These are phyloP conservation scores for Trichoderma guizhouense DNA, from an alignment of 2,329 filamentous ascomycete species.

Conservation along the genomic window DNA sequence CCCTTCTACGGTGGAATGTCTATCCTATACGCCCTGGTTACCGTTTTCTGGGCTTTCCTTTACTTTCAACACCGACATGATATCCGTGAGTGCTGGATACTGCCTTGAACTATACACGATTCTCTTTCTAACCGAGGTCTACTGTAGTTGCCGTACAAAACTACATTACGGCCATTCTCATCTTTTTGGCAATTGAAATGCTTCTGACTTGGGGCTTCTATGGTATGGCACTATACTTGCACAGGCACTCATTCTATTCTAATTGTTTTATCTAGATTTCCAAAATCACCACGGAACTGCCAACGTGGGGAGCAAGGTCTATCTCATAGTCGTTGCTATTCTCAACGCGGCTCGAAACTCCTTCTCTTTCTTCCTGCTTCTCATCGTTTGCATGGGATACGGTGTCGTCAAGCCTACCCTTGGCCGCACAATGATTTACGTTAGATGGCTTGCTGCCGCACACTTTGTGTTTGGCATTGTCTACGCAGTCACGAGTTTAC, in stretches of 20 bases:
- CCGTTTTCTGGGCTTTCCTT: conserved; percentile 82
- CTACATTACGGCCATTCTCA: conserved; percentile 94
- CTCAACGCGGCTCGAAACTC: conserved; percentile 93
- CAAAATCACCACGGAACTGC: conserved; percentile 79
- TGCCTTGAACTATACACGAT: not conserved
- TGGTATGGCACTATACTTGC: conserved; percentile 43
- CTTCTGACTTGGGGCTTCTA: conserved; percentile 99
- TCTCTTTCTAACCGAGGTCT: conserved; percentile 14
- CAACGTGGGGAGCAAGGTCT: conserved; percentile 75
- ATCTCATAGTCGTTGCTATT: conserved; percentile 88
- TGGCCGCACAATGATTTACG: conserved; percentile 90
- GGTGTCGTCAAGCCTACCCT: conserved; percentile 93
- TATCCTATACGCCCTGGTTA: conserved; percentile 86
- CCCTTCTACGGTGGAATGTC: conserved; percentile 95
- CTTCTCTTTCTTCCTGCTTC: conserved; percentile 94
- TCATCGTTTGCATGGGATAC: conserved; percentile 99
- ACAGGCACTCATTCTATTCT: not conserved
- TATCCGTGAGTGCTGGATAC: conserved; percentile 58
- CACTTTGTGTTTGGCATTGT: conserved; percentile 95
- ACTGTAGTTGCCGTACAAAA: conserved; percentile 84
- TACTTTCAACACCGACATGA: conserved; percentile 94
- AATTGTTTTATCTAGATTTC: conserved; percentile 59
- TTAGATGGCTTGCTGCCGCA: conserved; percentile 82
- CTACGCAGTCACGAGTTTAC: conserved; percentile 84
- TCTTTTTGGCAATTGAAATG: conserved; percentile 94